phyloP scores from a whole-genome alignment of 1,284 basidiomycete genomes.

The Bjerkandera adusta region DNA sequence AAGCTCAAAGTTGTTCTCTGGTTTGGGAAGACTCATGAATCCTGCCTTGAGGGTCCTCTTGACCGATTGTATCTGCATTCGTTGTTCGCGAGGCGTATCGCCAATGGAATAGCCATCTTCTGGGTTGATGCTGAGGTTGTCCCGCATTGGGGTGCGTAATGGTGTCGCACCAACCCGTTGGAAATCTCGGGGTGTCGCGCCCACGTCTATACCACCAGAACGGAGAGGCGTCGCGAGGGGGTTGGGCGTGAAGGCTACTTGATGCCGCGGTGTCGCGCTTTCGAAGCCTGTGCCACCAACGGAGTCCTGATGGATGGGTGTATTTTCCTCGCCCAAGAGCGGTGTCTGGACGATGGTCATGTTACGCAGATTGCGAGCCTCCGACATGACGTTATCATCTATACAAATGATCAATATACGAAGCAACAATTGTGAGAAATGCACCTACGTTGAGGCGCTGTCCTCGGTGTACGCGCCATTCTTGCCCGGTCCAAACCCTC shows the following conservation, averaged over 20 bases:
- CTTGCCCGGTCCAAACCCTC: slow-evolving; percentile 84
- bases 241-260: slow-evolving; percentile 91
- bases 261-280: slow-evolving; percentile 87
- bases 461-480: slow-evolving; percentile 91
- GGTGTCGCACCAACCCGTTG: slow-evolving; percentile 64
- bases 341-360: slow-evolving; percentile 94
- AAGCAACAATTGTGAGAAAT: slow-evolving; percentile 2
- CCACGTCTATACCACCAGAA: slow-evolving; percentile 43
- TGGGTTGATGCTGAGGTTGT: slow-evolving; percentile 88
- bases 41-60: slow-evolving; percentile 78
- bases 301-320: slow-evolving; percentile 75
- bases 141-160: slow-evolving; percentile 88
- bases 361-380: slow-evolving; percentile 93
- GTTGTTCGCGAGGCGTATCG: slow-evolving; percentile 76
- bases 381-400: slow-evolving; percentile 93
- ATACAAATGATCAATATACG: slow-evolving; percentile 12
- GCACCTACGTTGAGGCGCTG: slow-evolving; percentile 86
- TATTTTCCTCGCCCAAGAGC: slow-evolving; percentile 95
- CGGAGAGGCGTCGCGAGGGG: slow-evolving; percentile 86
- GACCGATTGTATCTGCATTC: slow-evolving; percentile 57
- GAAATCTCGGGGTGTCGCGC: slow-evolving; percentile 61
- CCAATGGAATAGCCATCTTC: slow-evolving; percentile 54
- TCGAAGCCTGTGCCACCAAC: slow-evolving; percentile 86
- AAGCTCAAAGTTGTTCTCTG: slow-evolving; percentile 98
- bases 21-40: slow-evolving; percentile 85